Base-by-base conservation (phyloP, 345 rosid genomes). In the Gossypium ekmanianum region DNA sequence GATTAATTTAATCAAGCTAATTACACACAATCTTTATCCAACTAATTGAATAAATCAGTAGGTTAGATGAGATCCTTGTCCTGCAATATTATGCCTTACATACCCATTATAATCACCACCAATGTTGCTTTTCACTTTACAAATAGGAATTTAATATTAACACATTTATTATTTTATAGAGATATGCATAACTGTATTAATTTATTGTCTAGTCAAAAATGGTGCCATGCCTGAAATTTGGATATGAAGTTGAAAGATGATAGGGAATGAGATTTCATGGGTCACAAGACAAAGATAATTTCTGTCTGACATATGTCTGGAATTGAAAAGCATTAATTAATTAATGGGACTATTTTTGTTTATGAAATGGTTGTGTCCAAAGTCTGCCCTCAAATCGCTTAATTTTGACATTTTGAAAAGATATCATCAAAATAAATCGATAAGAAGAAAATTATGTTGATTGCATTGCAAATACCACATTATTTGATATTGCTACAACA, bases 51-150 rank as follows among this genome's bases (percentile, higher is more conserved):
- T 68, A 9, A 18, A 75, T 66, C 62, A 75, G 72, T 76, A 71
- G 64, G 61, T 56, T 78, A 65, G 77, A 62, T 73, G 76, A 64
- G 81, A 48, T 71, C 76, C 68, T 83, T 48, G 27, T 79, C 86
- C 84, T 79, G 70, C 80, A 73, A 76, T 78, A 67, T 85, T 79
- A 78, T 69, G 8, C 13, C 22, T 26, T 61, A 66, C 41, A 34
- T 34, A 5, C 41, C 39, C 39, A 34, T 34, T 34, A 4, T 34
- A 34, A 34, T 34, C 41, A 34, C 41, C 41, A 34, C 41, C 41
- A 34, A 4, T 34, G 7, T 34, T 4, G 41, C 41, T 34, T 34
- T 29, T 4, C 39, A 29, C 39, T 29, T 29, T 29, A 29, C 5
- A 29, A 29, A 3, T 34, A 5, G 41, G 41, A 34, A 34, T 34